Percentiles rank a stretch among this genome's conserved stretches.
Evolutionary conservation across 2,329 filamentous ascomycete genomes (phyloP).

Genomic region (Samsoniella hepiali): DNA sequence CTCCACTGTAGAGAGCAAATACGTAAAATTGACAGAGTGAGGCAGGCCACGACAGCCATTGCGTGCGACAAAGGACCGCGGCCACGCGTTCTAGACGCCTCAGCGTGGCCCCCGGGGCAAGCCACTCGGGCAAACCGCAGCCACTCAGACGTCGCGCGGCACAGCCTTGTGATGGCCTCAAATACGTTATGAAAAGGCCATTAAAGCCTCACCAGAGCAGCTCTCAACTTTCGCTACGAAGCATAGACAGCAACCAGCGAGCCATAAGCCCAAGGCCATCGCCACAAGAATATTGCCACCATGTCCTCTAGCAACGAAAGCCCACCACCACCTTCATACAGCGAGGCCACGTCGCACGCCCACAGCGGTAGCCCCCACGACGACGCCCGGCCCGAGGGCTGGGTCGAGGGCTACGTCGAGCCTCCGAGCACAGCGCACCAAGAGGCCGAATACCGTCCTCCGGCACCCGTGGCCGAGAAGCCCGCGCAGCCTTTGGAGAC

Average conservation of each 20-base stretch:
- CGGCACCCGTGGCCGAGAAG: neutral
- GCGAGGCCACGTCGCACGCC: neutral
- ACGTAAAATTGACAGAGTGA: neutral
- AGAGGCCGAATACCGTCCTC: neutral
- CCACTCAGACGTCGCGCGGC: neutral
- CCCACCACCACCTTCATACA: neutral
- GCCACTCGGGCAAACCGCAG: neutral
- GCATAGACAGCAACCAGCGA: neutral
- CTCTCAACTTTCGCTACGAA: too few relatives aligned
- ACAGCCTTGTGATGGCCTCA: neutral
- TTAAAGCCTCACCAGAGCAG: neutral
- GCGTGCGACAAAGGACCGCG: neutral
- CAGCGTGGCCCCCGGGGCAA: neutral
- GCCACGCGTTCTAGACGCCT: neutral
- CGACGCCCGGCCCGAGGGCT: neutral
- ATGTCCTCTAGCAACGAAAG: conserved; percentile 1
- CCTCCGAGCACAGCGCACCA: neutral
- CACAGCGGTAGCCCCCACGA: neutral
- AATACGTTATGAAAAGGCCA: neutral
- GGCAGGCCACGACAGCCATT: neutral
- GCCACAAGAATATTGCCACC: neutral
- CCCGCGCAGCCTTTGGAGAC: neutral
- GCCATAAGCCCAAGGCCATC: too few relatives aligned
- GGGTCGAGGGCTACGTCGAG: conserved; percentile 8
- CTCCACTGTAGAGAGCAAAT: too few relatives aligned